Base-by-base conservation (phyloP, 192 early-diverging fungal genomes). In the Backusella tarrabulga region DNA sequence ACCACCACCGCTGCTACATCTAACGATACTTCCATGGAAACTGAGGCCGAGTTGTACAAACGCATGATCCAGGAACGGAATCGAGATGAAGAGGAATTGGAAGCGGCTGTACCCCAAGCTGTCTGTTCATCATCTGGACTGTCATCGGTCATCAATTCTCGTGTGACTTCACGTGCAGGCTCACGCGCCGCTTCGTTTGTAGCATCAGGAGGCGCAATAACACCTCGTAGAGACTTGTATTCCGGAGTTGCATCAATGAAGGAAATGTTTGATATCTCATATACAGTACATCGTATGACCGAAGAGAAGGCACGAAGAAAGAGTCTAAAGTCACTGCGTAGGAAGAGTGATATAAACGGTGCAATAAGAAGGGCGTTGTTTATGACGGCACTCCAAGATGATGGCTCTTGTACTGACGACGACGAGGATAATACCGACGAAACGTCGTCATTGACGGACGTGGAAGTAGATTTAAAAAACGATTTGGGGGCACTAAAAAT, bases 261-360 rank as follows among this genome's bases (percentile, higher is more conserved):
- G 80, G 85, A 93, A 70, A 89, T 90, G n/a, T 92, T 92, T 81
- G 91, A 93, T 76, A 81, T 94, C 66, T 88, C 91, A 8, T 93
- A 89, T 71, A 89, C 93, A 32, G 90, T 94, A 52, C 92, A 91
- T 71, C 87, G 93, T 19, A 88, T 92, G 84, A 91, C 88, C 42
- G 89, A 92, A 79, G 89, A 93, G 44, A 78, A 63, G 0, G 44
- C 81, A 14, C 80, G 77, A 21, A 60, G 73, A 71, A 75, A 73
- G 26, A 63, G 34, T 42, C 17, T 66, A 23, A 50, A 21, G 6
- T 36, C 26, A 12, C 1, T 34, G 26, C 44, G 15, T 42, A 11
- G 44, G 26, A 17, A 50, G 29, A 29, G 71, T 15, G 29, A 72
- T 15, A 35, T 26, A 26, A 41, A 19, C n/a, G 29, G 21, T 17